These are phyloP conservation scores for Crithidia expoeki DNA, from an alignment of 208 protist species.

Conservation along the genomic window DNA sequence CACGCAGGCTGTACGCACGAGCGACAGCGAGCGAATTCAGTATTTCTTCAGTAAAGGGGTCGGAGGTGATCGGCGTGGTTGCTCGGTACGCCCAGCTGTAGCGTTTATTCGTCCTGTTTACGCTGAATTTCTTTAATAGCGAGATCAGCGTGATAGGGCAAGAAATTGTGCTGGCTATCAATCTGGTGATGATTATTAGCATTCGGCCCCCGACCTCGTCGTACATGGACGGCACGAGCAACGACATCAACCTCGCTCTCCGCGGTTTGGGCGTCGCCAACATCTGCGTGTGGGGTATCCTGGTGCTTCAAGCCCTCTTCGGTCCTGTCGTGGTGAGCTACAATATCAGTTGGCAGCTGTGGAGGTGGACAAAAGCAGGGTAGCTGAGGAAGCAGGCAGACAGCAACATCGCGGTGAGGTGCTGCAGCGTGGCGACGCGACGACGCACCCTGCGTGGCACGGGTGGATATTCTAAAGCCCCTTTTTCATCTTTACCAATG, in stretches of 20 bases:
- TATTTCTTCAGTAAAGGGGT: constrained; percentile 54
- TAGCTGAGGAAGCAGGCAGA: constrained; percentile 29
- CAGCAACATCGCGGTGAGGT: constrained; percentile 45
- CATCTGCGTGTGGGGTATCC: constrained; percentile 48
- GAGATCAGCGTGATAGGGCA: constrained; percentile 50
- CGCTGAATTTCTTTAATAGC: constrained; percentile 49
- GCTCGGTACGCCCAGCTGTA: constrained; percentile 51
- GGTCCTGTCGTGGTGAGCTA: constrained; percentile 50
- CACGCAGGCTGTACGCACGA: constrained; percentile 45
- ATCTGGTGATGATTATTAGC: constrained; percentile 55
- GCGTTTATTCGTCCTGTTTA: constrained; percentile 29
- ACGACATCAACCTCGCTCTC: constrained; percentile 31
- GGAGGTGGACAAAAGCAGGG: constrained; percentile 37
- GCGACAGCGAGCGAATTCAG: constrained; percentile 64
- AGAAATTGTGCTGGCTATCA: constrained; percentile 50
- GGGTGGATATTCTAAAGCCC: constrained; percentile 24
- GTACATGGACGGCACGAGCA: constrained; percentile 32
- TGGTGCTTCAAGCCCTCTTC: constrained; percentile 41
- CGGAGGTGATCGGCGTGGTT: constrained; percentile 59
- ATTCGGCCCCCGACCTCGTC: constrained; percentile 44
- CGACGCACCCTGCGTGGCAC: constrained; percentile 17
- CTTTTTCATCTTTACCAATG: constrained; percentile 37
- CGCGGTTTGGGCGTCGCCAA: constrained; percentile 39
- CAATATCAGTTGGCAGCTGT: constrained; percentile 42
- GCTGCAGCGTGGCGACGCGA: constrained; percentile 24